Evolutionary conservation across 2,329 filamentous ascomycete genomes (phyloP), one percentile per base, ranked within the genome.

Genomic region (Atkinsonella hypoxylon): DNA sequence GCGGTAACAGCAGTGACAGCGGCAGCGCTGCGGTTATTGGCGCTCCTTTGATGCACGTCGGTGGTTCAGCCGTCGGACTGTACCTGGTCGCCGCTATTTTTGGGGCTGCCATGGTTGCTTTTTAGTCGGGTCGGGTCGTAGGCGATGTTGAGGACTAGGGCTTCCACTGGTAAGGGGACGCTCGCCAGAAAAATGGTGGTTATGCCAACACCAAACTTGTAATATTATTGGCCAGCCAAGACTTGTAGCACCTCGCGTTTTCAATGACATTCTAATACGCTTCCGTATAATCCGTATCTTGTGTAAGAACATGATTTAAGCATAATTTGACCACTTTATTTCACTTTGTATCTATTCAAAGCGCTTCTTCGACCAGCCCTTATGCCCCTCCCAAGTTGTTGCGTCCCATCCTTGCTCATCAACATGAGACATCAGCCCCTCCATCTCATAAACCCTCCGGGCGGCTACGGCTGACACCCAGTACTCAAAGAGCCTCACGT

Each of bases 21-120:
- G 58, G 59, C 39, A 53, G 63, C 58, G 70, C 68, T 51, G 67
- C 67, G 41, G 64, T 67, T 45, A 60, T 62, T 13, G 60, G 65
- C 22, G 61, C 67, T 36, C 58, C 67, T 41, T 62, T 70, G 51
- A 59, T 62, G 53, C 64, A 62, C 41, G 49, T 72, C 50, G 75
- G 74, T 49, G 70, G 72, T 55, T 59, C 74, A 52, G 71, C 69
- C 42, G 57, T 79, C 43, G 74, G 75, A 45, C 59, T 75, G 54
- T 79, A 79, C 64, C 62, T 75, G 51, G 59, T 73, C 31, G 71
- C 74, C 15, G 76, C 76, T 34, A 69, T 74, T 63, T 70, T 66
- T 47, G 70, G 77, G 58, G 76, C 71, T 34, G 69, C 66, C 54
- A 76, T 80, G 73, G 61, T 79, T 51, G 62, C 72, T 53, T 60